These are phyloP conservation scores for Beauveria pseudobassiana DNA, from an alignment of 2,329 filamentous ascomycete genomes.

Conservation along the genomic window DNA sequence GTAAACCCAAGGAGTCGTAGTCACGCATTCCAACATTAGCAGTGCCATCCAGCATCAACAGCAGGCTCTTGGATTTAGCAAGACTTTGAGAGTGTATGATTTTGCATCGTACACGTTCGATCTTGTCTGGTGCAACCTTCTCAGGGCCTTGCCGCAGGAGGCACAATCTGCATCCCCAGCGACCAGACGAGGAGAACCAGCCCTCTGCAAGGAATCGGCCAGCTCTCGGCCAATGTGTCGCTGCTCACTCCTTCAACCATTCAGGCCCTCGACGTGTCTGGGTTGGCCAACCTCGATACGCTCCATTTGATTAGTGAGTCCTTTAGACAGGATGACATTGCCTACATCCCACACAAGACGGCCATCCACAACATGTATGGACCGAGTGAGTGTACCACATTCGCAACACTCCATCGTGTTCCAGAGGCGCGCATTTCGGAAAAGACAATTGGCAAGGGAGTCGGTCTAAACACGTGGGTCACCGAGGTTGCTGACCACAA, in stretches of 20 bases:
- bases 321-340: neutral
- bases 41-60: slow-evolving; percentile 15
- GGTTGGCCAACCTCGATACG: neutral
- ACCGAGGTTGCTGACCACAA: neutral
- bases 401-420: neutral
- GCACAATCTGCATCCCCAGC: slow-evolving; percentile 10
- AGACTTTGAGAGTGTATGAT: slow-evolving; percentile 13
- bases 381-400: neutral
- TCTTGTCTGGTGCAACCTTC: slow-evolving; percentile 18
- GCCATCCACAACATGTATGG: slow-evolving; percentile 5
- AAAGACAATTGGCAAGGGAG: neutral
- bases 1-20: slow-evolving; percentile 19
- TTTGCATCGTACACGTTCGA: slow-evolving; percentile 2
- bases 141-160: slow-evolving; percentile 15
- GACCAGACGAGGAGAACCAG: neutral
- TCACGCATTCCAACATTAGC: slow-evolving; percentile 15
- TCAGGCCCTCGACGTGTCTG: neutral
- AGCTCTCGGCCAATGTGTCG: neutral
- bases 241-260: neutral
- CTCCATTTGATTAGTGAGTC: slow-evolving; percentile 4
- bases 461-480: neutral
- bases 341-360: neutral
- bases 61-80: slow-evolving; percentile 14
- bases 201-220: neutral
- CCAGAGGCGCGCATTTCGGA: neutral